Percentiles rank a stretch among this genome's conserved stretches.
Evolutionary conservation across 2,329 filamentous ascomycete species (phyloP).

Genomic region (Beauveria sp.): DNA sequence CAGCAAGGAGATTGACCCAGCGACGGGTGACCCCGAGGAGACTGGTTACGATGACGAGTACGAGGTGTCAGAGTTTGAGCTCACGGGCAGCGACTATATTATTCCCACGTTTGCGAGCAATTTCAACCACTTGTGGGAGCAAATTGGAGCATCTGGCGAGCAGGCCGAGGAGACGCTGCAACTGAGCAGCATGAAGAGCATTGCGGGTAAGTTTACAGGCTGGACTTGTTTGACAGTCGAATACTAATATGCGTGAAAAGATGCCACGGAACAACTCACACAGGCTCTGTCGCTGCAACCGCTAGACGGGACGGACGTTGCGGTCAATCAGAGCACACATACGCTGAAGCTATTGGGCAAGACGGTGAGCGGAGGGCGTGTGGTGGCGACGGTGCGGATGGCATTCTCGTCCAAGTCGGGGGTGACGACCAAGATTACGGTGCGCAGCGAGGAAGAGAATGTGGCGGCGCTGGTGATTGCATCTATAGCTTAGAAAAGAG

Average conservation of each 20-base stretch:
- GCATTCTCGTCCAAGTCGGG: conserved; percentile 87
- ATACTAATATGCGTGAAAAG: conserved; percentile 36
- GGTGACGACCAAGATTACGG: conserved; percentile 91
- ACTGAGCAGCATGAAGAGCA: conserved; percentile 80
- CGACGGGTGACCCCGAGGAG: conserved; percentile 86
- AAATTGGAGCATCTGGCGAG: conserved; percentile 80
- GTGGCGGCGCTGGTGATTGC: conserved; percentile 78
- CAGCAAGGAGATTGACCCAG: conserved; percentile 94
- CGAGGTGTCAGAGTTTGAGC: conserved; percentile 86
- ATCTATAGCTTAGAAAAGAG: conserved; percentile 61
- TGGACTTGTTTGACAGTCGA: not conserved
- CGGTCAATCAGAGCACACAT: conserved; percentile 81
- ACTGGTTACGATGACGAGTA: conserved; percentile 96
- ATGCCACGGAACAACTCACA: conserved; percentile 86
- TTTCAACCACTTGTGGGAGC: conserved; percentile 94
- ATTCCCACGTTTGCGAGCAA: conserved; percentile 88
- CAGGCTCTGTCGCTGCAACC: conserved; percentile 85
- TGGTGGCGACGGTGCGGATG: conserved; percentile 85
- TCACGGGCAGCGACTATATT: conserved; percentile 88
- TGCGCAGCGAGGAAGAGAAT: conserved; percentile 86
- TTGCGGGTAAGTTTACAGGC: conserved; percentile 60
- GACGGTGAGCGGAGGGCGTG: conserved; percentile 82
- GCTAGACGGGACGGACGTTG: conserved; percentile 87
- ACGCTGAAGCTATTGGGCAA: conserved; percentile 94
- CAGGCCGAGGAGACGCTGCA: conserved; percentile 88